phyloP scores from a whole-genome alignment of 345 rosid species.

The Theobroma cacao region DNA sequence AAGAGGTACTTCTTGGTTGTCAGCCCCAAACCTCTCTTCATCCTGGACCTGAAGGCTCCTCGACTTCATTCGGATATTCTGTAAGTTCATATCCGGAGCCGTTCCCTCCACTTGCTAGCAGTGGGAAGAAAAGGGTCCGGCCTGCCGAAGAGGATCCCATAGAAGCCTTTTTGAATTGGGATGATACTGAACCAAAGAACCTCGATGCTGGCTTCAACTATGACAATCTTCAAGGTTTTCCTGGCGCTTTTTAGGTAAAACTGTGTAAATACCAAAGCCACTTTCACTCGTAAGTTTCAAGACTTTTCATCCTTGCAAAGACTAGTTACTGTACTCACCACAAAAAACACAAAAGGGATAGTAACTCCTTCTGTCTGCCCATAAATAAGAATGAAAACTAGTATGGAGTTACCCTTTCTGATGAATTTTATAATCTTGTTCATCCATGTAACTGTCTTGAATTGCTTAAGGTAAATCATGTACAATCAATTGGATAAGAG shows the following conservation, averaged over 20 bases:
- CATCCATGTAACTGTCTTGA: neutral
- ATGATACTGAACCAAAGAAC: neutral
- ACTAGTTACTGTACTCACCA: neutral
- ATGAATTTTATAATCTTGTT: neutral
- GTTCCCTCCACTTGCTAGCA: neutral
- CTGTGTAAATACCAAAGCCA: neutral
- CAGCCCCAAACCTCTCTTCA: neutral
- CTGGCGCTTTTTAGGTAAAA: neutral
- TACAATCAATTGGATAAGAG: too few species aligned
- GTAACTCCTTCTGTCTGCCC: neutral
- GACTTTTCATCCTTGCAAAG: constrained; percentile 3
- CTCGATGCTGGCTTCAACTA: neutral
- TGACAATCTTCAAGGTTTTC: neutral
- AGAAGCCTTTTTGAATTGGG: constrained; percentile 4
- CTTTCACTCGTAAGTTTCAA: neutral
- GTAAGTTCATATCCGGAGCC: neutral
- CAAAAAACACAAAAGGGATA: too few species aligned
- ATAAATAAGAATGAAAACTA: neutral
- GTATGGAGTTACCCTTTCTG: neutral
- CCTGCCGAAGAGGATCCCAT: neutral
- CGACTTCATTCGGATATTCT: neutral
- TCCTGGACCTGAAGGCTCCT: neutral
- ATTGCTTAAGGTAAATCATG: too few species aligned
- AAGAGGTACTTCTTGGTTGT: neutral
- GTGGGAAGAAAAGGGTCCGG: neutral